A percentile compares a stretch with the other conserved stretches of the same genome.
Conservation (phyloP, 306 rosid species). For the Acacia acuminata region DNA sequence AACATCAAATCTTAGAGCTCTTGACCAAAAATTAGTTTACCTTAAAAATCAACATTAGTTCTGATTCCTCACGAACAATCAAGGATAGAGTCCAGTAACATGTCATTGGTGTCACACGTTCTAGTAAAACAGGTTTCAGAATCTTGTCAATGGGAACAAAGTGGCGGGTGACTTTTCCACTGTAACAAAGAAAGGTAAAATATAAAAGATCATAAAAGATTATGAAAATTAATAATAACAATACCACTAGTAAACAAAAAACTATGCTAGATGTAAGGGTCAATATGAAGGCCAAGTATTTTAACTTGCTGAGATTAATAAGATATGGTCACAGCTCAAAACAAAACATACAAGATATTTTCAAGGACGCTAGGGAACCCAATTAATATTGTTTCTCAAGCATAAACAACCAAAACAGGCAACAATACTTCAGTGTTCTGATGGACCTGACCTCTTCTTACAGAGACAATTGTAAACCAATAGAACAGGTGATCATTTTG, state of each 20-base stretch:
- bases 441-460: not conserved
- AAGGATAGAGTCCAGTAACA: constrained; percentile 87
- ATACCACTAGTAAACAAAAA: not conserved
- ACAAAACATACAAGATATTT: constrained; percentile 6
- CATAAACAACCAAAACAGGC: constrained; percentile 12
- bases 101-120: constrained; percentile 88
- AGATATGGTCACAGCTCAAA: constrained; percentile 17
- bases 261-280: not conserved
- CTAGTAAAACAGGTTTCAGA: constrained; percentile 73
- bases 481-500: not conserved
- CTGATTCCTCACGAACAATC: constrained; percentile 63
- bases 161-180: constrained; percentile 68
- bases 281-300: constrained; percentile 9
- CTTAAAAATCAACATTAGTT: constrained; percentile 71
- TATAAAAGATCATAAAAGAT: not conserved
- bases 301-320: constrained; percentile 15
- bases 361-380: not conserved
- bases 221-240: not conserved
- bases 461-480: not conserved
- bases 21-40: constrained; percentile 37
- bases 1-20: not conserved
- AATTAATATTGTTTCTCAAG: not conserved
- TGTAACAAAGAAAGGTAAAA: constrained; percentile 5
- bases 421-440: not conserved
- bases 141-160: constrained; percentile 83